Conservation (phyloP, 257 asterid species). For the Paulownia fortunei region DNA sequence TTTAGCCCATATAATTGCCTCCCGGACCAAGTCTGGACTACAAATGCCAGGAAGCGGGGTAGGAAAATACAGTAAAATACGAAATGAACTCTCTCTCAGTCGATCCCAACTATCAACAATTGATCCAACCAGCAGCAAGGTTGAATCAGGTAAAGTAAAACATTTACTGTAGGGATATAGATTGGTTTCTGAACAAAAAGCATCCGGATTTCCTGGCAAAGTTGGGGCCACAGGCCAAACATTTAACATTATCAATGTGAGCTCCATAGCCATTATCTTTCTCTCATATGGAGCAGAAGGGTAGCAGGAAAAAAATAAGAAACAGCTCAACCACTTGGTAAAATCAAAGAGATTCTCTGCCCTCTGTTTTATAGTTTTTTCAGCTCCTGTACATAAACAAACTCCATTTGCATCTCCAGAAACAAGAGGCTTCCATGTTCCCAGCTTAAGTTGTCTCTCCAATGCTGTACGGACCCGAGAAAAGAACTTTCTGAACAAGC, state of each 20-base stretch:
- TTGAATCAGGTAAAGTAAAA: constrained; percentile 68
- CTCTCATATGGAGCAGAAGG: constrained; percentile 99
- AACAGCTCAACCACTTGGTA: constrained; percentile 84
- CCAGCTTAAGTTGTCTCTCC: constrained; percentile 82
- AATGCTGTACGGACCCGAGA: constrained; percentile 87
- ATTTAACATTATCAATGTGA: constrained; percentile 69
- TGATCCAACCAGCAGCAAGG: constrained; percentile 89
- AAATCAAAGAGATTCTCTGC: constrained; percentile 76
- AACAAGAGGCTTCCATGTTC: constrained; percentile 70
- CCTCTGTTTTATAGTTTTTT: constrained; percentile 45
- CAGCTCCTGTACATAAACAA: constrained; percentile 38
- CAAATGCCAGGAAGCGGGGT: constrained; percentile 87
- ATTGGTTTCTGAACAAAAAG: constrained; percentile 47
- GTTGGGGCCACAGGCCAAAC: constrained; percentile 75
- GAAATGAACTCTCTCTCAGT: constrained; percentile 79
- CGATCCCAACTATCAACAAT: constrained; percentile 97
- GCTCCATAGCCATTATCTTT: constrained; percentile 95
- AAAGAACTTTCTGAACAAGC: constrained; percentile 91
- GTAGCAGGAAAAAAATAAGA: constrained; percentile 88
- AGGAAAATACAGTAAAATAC: constrained; percentile 80
- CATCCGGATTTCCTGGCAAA: constrained; percentile 44
- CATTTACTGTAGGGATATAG: constrained; percentile 73
- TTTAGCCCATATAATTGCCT: constrained; percentile 87
- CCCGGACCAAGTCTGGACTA: constrained; percentile 57
- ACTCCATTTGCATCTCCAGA: constrained; percentile 45